Base-by-base conservation (phyloP, 495 filamentous ascomycete genomes). In the Evernia prunastri region DNA sequence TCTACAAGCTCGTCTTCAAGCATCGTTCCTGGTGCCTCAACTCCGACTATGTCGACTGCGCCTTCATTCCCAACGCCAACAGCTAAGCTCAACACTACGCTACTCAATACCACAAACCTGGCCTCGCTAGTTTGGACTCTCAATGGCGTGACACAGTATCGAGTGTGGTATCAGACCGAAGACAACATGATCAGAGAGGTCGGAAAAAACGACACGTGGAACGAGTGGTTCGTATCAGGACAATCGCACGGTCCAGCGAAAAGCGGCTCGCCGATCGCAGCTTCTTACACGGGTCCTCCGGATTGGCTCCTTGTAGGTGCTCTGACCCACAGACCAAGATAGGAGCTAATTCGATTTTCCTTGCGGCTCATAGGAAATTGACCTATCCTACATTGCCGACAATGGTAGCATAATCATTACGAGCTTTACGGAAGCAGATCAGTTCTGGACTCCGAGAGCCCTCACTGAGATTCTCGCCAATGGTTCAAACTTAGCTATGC, bases 101-200 rank as follows among this genome's bases (percentile, higher is more conserved):
- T 49, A 10, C 45, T 49, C 23, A 49, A 49, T 12, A 49, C n/a
- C 45, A 49, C 45, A 49, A 49, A 49, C 6, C 45, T 49, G 23
- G 45, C 45, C 23, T 49, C 45, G 2, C 1, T 49, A 12, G 23
- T 49, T 25, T 49, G 45, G 45, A 49, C 1, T 49, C 6, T 25
- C n/a, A 23, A 49, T 25, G 45, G 45, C 23, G n/a, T 49, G 23
- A 49, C n/a, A 25, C 8, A 49, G 25, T 49, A 45, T 23, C 42
- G 42, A 45, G 20, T 45, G 15, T 45, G 42, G 42, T 49, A 49
- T 25, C 45, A 49, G 23, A 49, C 45, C 3, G 45, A 49, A 49
- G 45, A 49, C 45, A 49, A 49, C 45, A 49, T 49, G 45, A 49
- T 49, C 9, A 49, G 45, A 23, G 45, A 49, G n/a, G 10, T 49